A percentile compares a stretch with the other conserved stretches of the same genome.
Evolutionary conservation across 2,329 filamentous ascomycete species (phyloP).

Genomic region (Colletotrichum chrysophilum): DNA sequence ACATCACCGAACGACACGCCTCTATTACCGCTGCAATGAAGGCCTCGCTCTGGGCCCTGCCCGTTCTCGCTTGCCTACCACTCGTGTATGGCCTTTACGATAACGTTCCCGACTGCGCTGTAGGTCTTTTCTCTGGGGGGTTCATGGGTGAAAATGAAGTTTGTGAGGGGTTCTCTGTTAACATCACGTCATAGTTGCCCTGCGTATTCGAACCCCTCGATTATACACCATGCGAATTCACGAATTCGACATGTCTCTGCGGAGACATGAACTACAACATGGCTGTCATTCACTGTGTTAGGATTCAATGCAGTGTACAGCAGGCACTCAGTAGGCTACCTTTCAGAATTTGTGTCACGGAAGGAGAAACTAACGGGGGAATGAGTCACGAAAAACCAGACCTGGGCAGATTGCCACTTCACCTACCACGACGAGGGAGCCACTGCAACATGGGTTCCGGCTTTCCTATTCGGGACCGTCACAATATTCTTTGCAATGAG

Average conservation of each 20-base stretch:
- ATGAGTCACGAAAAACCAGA: conserved; percentile 4
- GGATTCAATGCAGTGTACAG: conserved; percentile 8
- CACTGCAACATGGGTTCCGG: background rate
- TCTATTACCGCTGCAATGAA: background rate
- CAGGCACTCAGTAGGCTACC: background rate
- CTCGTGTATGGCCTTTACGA: conserved; percentile 12
- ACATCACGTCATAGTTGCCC: background rate
- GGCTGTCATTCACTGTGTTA: conserved; percentile 14
- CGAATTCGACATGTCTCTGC: conserved; percentile 9
- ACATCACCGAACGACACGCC: background rate
- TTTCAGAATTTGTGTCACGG: too few relatives aligned
- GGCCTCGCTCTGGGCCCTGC: background rate
- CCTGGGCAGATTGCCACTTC: conserved; percentile 6
- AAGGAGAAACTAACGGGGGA: background rate
- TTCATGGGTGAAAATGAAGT: background rate
- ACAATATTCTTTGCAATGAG: background rate
- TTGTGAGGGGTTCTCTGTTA: background rate
- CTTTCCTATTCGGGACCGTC: background rate
- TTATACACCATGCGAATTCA: background rate
- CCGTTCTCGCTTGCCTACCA: background rate
- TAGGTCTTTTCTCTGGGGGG: background rate
- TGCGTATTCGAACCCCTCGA: conserved; percentile 10
- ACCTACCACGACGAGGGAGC: background rate
- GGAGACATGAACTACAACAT: conserved; percentile 13
- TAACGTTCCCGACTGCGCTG: conserved; percentile 9